Conservation (phyloP, 1,139 yeast species). For the Geotrichum aggregatum region DNA sequence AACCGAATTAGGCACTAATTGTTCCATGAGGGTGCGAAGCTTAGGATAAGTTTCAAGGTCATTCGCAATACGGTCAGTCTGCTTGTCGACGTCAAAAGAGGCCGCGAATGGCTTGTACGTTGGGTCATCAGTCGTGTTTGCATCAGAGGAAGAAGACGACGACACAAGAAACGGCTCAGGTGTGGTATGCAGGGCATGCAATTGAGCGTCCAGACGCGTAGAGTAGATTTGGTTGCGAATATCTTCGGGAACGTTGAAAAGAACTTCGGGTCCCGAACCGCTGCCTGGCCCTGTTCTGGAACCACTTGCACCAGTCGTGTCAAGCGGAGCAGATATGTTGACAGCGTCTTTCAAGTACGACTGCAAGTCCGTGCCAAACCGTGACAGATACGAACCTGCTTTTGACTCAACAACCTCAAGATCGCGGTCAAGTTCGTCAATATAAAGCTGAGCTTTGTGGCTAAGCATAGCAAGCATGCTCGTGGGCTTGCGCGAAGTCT, state of each 20-base stretch:
- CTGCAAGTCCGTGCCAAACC: slow-evolving; percentile 46
- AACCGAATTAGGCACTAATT: slow-evolving; percentile 59
- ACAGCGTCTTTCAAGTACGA: slow-evolving; percentile 55
- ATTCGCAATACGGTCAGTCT: slow-evolving; percentile 51
- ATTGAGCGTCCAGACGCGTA: slow-evolving; percentile 56
- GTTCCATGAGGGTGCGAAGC: slow-evolving; percentile 55
- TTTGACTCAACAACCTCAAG: slow-evolving; percentile 62
- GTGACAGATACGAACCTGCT: slow-evolving; percentile 57
- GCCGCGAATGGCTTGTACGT: slow-evolving; percentile 37
- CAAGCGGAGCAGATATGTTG: slow-evolving; percentile 39
- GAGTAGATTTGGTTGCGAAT: slow-evolving; percentile 43
- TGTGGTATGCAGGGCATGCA: slow-evolving; percentile 50
- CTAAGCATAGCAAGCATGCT: slow-evolving; percentile 39
- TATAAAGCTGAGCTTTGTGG: slow-evolving; percentile 51
- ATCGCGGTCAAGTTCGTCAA: slow-evolving; percentile 64
- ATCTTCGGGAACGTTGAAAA: slow-evolving; percentile 45
- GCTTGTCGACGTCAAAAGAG: slow-evolving; percentile 46
- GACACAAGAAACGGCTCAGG: slow-evolving; percentile 42
- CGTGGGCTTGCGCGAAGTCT: slow-evolving; percentile 20
- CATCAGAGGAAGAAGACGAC: not conserved
- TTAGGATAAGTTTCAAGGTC: slow-evolving; percentile 52
- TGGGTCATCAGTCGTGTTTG: slow-evolving; percentile 33
- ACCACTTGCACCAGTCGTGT: slow-evolving; percentile 15
- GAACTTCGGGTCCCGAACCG: slow-evolving; percentile 38
- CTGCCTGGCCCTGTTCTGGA: slow-evolving; percentile 23